phyloP scores from a whole-genome alignment of 2,329 filamentous ascomycete genomes.

The Fusarium sp. region DNA sequence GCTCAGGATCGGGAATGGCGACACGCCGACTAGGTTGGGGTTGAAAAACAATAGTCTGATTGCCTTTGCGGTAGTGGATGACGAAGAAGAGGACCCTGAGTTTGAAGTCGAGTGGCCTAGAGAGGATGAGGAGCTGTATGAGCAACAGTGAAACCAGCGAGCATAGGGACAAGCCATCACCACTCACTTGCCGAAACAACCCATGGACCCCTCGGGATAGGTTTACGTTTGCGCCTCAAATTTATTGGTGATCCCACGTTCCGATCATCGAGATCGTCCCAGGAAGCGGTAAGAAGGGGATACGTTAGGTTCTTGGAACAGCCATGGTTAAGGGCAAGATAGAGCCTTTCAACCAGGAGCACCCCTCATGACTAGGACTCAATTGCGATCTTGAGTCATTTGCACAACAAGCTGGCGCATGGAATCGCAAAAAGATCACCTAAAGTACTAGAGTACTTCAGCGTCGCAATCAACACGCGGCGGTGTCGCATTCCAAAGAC shows the following conservation, averaged over 20 bases:
- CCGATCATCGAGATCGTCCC: neutral
- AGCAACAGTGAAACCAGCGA: slow-evolving; percentile 13
- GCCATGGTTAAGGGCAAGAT: neutral
- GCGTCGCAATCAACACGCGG: neutral
- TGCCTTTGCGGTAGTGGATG: slow-evolving; percentile 60
- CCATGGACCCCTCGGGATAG: neutral
- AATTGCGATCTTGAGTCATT: neutral
- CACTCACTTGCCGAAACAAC: neutral
- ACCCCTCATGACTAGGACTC: neutral
- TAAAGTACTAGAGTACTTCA: neutral
- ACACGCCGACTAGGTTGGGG: slow-evolving; percentile 54
- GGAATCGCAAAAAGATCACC: neutral
- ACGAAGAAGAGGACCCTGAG: slow-evolving; percentile 51
- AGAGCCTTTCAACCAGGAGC: neutral
- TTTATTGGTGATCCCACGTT: neutral
- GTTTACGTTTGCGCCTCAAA: neutral
- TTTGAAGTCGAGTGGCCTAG: slow-evolving; percentile 60
- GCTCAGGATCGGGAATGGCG: slow-evolving; percentile 51
- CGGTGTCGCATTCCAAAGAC: neutral
- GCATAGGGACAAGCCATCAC: neutral
- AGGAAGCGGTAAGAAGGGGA: neutral
- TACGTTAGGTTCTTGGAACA: neutral
- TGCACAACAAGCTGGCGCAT: neutral
- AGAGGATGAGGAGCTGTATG: slow-evolving; percentile 54
- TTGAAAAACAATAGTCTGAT: slow-evolving; percentile 60